Base-by-base conservation (phyloP, 805 yeast species). In the Candida coquimbonensis region DNA sequence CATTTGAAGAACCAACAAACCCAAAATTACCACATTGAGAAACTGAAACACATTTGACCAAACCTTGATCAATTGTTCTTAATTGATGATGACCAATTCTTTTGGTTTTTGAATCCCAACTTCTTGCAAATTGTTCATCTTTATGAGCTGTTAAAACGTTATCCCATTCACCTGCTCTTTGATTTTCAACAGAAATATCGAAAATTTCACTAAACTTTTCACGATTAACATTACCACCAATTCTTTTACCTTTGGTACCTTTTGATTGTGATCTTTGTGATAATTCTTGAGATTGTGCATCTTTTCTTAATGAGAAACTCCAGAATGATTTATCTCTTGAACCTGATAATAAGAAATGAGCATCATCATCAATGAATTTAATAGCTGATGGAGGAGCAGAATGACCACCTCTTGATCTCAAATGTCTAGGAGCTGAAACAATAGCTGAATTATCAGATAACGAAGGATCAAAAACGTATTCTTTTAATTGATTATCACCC, bases 331-430 rank as follows among this genome's bases (percentile, higher is more conserved):
- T 74, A 65, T 93, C 99, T 51, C 81, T 75, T 0, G 97, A 87
- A 2, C 95, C 95, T 43, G 96, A 87, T 44, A 87, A 73, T 11
- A 95, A 60, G 63, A 80, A 87, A 65, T 95, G 99, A 3, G 96
- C 80, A 40, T 80, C 80, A 42, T 79, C 80, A 54, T 85, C 84
- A 6, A 95, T 87, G 64, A 93, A 93, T 24, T 70, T 68, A 36
- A 93, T 78, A 6, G 78, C 61, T 0, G 83, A 73, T 3, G 98
- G 95, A 4, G 99, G 96, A 29, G 86, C 83, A 5, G 96, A 80
- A 63, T 93, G 99, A n/a, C 99, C 99, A 56, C 97, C 98, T 61
- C 99, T 78, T 1, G 95, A 85, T 62, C 99, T 79, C 56, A 95
- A 71, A 49, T 82, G 80, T 59, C 99, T 81, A 38, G 99, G 98